phyloP scores from a whole-genome alignment of 1,139 yeast genomes.

The Diutina ranongensis region DNA sequence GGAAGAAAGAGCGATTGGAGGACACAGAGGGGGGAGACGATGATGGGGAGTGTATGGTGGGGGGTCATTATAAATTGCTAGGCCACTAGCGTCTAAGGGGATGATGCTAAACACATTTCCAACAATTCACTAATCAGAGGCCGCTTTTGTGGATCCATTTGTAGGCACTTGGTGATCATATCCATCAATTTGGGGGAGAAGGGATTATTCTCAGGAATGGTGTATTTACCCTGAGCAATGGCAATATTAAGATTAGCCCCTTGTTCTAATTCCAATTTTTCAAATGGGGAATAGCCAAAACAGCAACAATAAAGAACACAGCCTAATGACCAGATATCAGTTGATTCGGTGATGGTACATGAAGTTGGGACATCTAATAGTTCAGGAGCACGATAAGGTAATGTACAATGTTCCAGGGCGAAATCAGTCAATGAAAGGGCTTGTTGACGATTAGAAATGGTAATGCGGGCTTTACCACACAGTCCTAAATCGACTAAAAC shows the following conservation, averaged over 20 bases:
- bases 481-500: constrained; percentile 82
- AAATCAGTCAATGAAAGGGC: constrained; percentile 70
- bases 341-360: constrained; percentile 50
- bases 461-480: constrained; percentile 50
- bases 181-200: constrained; percentile 47
- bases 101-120: constrained; percentile 14
- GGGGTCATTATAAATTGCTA: too few relatives aligned
- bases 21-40: too few relatives aligned
- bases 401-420: constrained; percentile 78
- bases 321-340: constrained; percentile 89
- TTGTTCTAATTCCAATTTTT: constrained; percentile 63
- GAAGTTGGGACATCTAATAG: constrained; percentile 66
- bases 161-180: constrained; percentile 48
- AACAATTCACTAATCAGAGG: constrained; percentile 54
- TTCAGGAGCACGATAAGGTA: constrained; percentile 88
- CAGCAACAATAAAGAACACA: constrained; percentile 71
- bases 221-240: constrained; percentile 57
- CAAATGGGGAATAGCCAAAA: constrained; percentile 73
- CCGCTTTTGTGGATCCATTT: constrained; percentile 45
- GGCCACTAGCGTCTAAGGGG: not conserved
- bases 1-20: too few relatives aligned
- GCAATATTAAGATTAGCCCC: constrained; percentile 81
- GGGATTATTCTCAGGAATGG: constrained; percentile 39
- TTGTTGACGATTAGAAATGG: constrained; percentile 48
- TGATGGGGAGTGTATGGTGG: too few relatives aligned